Percentiles rank a stretch among this genome's conserved stretches.
These are phyloP conservation scores for Grifola frondosa DNA, from an alignment of 1,284 basidiomycete species.

Conservation along the genomic window DNA sequence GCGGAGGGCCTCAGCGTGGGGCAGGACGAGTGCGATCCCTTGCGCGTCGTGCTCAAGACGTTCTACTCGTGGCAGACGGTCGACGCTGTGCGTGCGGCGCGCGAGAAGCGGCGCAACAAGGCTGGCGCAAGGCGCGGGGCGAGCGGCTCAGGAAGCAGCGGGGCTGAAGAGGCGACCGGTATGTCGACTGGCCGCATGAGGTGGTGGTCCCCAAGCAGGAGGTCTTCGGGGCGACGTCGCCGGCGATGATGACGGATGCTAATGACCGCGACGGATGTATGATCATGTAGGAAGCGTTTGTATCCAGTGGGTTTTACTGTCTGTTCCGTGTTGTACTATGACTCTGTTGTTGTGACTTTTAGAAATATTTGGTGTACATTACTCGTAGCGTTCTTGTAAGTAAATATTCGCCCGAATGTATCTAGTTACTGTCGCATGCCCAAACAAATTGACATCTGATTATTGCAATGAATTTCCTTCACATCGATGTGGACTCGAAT, in stretches of 20 bases:
- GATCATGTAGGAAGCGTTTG: too few species aligned
- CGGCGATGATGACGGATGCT: conserved; percentile 30
- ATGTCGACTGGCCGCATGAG: conserved; percentile 28
- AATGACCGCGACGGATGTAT: conserved; percentile 43
- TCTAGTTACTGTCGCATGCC: too few species aligned
- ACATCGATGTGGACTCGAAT: too few species aligned
- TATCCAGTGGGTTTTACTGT: conserved; percentile 11
- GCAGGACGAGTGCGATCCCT: conserved; percentile 74
- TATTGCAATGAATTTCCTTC: too few species aligned
- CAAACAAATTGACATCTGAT: too few species aligned
- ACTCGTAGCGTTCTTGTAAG: too few species aligned
- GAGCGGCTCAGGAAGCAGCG: conserved; percentile 35
- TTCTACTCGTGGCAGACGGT: conserved; percentile 88
- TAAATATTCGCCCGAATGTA: too few species aligned
- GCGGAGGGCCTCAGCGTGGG: conserved; percentile 54
- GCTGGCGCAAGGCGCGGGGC: conserved; percentile 42
- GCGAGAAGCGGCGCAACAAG: conserved; percentile 55
- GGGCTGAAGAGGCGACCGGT: conserved; percentile 28
- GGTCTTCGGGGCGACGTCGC: conserved; percentile 35
- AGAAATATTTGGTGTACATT: background rate
- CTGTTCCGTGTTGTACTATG: conserved; percentile 15
- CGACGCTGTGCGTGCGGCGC: conserved; percentile 61
- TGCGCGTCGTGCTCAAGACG: conserved; percentile 76
- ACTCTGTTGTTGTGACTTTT: background rate
- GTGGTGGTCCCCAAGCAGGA: conserved; percentile 47